Conservation (phyloP, 139 green algal genomes). For the Mychonastes homosphaera region DNA sequence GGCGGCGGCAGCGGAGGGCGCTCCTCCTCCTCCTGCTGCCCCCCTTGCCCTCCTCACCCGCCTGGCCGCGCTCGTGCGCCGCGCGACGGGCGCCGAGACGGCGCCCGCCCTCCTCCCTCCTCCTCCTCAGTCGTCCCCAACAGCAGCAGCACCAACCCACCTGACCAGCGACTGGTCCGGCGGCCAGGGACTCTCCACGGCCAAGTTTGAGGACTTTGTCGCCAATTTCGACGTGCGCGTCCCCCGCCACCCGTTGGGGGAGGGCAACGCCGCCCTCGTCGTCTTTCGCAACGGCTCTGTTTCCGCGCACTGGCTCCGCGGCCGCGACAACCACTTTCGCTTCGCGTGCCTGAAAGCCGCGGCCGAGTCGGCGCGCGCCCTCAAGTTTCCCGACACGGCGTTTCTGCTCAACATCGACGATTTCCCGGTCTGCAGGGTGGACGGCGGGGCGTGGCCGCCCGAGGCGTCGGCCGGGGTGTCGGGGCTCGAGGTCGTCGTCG, state of each 20-base stretch:
- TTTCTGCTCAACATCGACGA: conserved; percentile 26
- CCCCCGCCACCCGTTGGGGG: conserved; percentile 13
- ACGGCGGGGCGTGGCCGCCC: no score
- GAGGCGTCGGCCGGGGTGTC: neutral
- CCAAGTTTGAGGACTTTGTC: neutral
- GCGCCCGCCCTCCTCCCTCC: no score
- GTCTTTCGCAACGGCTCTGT: conserved; percentile 12
- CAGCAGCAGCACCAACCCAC: neutral
- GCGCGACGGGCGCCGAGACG: no score
- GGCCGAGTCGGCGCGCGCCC: conserved; percentile 5
- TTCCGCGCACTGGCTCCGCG: conserved; percentile 17
- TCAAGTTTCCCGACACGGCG: conserved; percentile 14
- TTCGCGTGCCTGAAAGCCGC: conserved; percentile 20
- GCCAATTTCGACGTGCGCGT: conserved; percentile 13
- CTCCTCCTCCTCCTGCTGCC: neutral
- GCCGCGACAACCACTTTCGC: conserved; percentile 16
- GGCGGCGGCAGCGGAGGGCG: no score
- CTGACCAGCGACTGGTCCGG: neutral
- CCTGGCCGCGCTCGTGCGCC: no score
- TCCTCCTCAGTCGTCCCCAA: neutral
- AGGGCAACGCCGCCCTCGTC: conserved; percentile 20
- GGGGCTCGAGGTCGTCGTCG: no score
- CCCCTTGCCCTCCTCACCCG: neutral
- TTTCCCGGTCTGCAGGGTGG: conserved; percentile 18
- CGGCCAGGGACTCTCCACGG: neutral